These are phyloP conservation scores for Eragrostis tef DNA, from an alignment of 202 grass and related monocot genomes.

Conservation along the genomic window DNA sequence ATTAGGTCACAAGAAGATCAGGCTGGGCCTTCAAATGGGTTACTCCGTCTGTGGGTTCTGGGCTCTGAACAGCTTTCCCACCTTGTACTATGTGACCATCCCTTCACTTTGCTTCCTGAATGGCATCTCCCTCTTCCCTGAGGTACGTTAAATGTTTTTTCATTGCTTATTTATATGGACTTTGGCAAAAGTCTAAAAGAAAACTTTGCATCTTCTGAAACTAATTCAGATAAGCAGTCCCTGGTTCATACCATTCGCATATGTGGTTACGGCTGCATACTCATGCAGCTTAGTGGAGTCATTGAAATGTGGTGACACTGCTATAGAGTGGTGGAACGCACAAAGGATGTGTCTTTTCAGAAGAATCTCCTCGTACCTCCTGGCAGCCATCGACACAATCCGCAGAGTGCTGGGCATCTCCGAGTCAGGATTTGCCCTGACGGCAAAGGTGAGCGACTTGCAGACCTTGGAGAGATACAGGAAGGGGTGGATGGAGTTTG, in stretches of 20 bases:
- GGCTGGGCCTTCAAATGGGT: constrained; percentile 72
- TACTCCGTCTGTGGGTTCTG: constrained; percentile 72
- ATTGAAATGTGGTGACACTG: constrained; percentile 47
- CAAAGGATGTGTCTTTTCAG: constrained; percentile 79
- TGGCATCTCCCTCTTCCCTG: constrained; percentile 75
- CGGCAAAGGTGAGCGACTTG: constrained; percentile 52
- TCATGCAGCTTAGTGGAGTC: constrained; percentile 62
- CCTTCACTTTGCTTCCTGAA: constrained; percentile 78
- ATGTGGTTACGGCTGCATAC: constrained; percentile 50
- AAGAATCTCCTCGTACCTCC: constrained; percentile 72
- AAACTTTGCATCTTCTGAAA: constrained; percentile 23
- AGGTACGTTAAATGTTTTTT: constrained; percentile 47
- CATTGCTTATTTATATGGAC: constrained; percentile 14
- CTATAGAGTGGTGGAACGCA: constrained; percentile 63
- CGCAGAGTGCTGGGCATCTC: constrained; percentile 57
- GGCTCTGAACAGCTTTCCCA: constrained; percentile 72
- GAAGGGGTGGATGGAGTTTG: constrained; percentile 82
- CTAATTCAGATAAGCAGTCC: constrained; percentile 57
- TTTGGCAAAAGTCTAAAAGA: constrained; percentile 15
- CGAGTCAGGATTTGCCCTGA: constrained; percentile 58
- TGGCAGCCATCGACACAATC: constrained; percentile 42
- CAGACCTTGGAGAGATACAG: constrained; percentile 60
- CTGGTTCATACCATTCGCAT: constrained; percentile 69
- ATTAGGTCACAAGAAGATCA: constrained; percentile 66
- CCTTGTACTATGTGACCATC: constrained; percentile 64